Evolutionary conservation across 345 rosid genomes (phyloP), one percentile per base, ranked within the genome.

Genomic region (Linum tenue): DNA sequence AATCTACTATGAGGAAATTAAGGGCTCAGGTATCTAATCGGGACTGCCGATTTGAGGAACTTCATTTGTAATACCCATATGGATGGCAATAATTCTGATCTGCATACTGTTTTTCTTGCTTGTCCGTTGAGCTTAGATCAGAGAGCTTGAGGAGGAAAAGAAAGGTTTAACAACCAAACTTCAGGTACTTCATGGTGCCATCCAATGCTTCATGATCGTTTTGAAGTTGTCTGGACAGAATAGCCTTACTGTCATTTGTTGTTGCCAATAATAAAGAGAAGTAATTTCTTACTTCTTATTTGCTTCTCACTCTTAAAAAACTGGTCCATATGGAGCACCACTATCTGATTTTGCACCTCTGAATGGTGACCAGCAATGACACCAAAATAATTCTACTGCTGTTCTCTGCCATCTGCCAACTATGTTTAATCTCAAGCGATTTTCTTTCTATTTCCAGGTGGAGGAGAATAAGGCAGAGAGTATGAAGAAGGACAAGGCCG

Each of bases 71-170:
- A 48, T 48, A 9, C 9, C 7, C 14, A 4, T 3, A 48, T 9
- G 53, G 4, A 43, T 38, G 74, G 55, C 55, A 60, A 59, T 62
- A 59, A 70, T 60, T 70, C 62, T 69, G 67, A 69, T 69, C 55
- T 48, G 7, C 56, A 14, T 53, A 38, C 17, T 48, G 5, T 65
- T 70, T 53, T 67, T 53, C 58, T 56, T 72, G 67, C 78, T 69
- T 63, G 3, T 68, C 15, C n/a, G 62, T 70, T 65, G 61, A 73
- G 38, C 78, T 39, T 82, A 95, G 98, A 85, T 87, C 67, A 81
- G 98, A 77, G 99, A 91, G 79, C 78, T 80, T 63, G 99, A 95
- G 78, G 99, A 95, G 78, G 99, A 95, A 82, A 95, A 91, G 89
- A 89, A 87, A 84, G 94, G 96, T 70, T 74, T 95, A 80, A 75